A percentile compares a stretch with the other conserved stretches of the same genome.
These are phyloP conservation scores for Rhododendron williamsianum DNA, from an alignment of 148 eudicot species.

Conservation along the genomic window DNA sequence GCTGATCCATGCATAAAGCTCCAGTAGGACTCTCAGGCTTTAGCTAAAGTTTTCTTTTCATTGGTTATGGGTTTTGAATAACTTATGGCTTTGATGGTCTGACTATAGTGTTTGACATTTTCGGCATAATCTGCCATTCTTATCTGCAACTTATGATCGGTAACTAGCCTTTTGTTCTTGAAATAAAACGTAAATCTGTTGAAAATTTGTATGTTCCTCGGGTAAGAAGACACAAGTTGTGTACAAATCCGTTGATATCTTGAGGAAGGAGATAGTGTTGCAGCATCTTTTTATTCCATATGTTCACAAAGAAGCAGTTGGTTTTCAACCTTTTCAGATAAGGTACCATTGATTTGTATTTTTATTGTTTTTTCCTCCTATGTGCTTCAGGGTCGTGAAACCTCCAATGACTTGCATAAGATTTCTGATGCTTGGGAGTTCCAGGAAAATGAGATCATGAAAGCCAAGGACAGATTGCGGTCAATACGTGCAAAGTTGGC, in stretches of 20 bases:
- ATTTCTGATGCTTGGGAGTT: conserved; percentile 85
- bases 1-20: conserved; percentile 3
- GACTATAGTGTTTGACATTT: background rate
- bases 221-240: background rate
- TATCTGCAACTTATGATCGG: background rate
- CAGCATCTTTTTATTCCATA: background rate
- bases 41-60: background rate
- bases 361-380: background rate
- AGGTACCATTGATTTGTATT: background rate
- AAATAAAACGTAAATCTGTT: background rate
- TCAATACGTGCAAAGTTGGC: conserved; percentile 75
- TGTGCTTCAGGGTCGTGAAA: conserved; percentile 37
- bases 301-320: background rate
- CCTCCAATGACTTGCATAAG: conserved; percentile 35
- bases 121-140: background rate
- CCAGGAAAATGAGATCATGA: conserved; percentile 82
- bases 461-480: conserved; percentile 56
- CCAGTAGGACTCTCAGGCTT: background rate
- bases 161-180: background rate
- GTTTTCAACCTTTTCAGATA: background rate
- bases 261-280: background rate
- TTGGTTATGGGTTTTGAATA: background rate
- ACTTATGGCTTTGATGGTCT: background rate
- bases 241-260: background rate
- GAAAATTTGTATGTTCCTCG: background rate